These are phyloP conservation scores for Kwoniella newhampshirensis DNA, from an alignment of 768 basidiomycete genomes.

Conservation along the genomic window DNA sequence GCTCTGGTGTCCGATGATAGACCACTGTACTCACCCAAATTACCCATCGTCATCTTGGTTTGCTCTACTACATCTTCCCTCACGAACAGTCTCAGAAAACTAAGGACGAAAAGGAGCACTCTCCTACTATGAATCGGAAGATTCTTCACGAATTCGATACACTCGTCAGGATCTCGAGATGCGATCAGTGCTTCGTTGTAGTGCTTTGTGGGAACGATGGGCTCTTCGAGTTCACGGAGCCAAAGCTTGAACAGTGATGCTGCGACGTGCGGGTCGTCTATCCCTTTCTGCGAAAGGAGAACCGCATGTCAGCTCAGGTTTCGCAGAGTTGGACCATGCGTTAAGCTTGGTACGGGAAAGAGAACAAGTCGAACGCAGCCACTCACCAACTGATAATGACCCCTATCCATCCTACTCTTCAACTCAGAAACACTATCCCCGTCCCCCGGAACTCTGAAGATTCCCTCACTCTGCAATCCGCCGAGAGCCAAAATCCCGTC, in stretches of 20 bases:
- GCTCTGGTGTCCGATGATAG: not conserved
- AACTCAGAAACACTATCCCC: slow-evolving; percentile 81
- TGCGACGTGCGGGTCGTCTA: slow-evolving; percentile 86
- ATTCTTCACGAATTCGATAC: slow-evolving; percentile 70
- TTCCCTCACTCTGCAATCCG: slow-evolving; percentile 80
- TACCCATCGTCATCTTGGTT: slow-evolving; percentile 78
- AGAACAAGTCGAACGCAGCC: not conserved
- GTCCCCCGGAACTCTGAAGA: slow-evolving; percentile 91
- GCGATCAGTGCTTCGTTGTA: slow-evolving; percentile 80
- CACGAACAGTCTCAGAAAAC: slow-evolving; percentile 85
- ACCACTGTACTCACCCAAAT: slow-evolving; percentile 57
- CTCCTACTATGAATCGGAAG: slow-evolving; percentile 83
- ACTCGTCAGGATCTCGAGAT: slow-evolving; percentile 66
- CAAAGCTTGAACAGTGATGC: slow-evolving; percentile 89
- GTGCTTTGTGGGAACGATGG: slow-evolving; percentile 84
- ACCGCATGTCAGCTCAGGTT: not conserved
- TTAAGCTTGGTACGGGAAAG: too few relatives aligned
- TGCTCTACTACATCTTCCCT: slow-evolving; percentile 67
- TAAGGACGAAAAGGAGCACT: slow-evolving; percentile 82
- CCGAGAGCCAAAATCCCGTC: slow-evolving; percentile 87
- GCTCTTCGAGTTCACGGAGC: slow-evolving; percentile 86
- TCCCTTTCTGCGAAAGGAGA: slow-evolving; percentile 52
- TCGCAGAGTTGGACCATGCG: too few relatives aligned
- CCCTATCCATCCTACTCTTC: slow-evolving; percentile 84
- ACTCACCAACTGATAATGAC: slow-evolving; percentile 78